A percentile compares a stretch with the other conserved stretches of the same genome.
These are phyloP conservation scores for Volvox africanus DNA, from an alignment of 139 green algal species.

Conservation along the genomic window DNA sequence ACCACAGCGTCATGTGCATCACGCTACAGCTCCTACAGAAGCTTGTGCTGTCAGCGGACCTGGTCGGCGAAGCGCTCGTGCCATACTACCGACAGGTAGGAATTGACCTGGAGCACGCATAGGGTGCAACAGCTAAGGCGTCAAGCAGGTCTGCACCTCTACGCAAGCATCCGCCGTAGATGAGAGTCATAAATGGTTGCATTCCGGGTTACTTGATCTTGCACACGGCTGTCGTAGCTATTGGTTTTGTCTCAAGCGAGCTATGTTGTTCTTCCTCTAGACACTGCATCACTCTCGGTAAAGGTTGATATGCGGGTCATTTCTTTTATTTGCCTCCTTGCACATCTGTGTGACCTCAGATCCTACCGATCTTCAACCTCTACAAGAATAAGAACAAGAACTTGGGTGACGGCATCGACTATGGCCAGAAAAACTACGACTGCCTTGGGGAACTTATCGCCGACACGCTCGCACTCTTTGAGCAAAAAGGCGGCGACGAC, in stretches of 20 bases:
- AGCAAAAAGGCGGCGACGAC: slow-evolving; percentile 84
- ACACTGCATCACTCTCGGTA: too few species aligned
- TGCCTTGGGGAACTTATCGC: slow-evolving; percentile 86
- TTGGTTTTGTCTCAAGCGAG: too few species aligned
- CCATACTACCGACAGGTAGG: slow-evolving; percentile 87
- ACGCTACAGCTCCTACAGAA: slow-evolving; percentile 86
- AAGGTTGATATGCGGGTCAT: neutral
- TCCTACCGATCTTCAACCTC: slow-evolving; percentile 90
- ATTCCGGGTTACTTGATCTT: too few species aligned
- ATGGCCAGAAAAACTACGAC: slow-evolving; percentile 80
- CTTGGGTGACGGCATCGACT: slow-evolving; percentile 88
- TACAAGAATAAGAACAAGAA: slow-evolving; percentile 90
- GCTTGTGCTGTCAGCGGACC: slow-evolving; percentile 76
- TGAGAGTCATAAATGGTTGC: too few species aligned
- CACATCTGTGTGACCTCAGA: slow-evolving; percentile 53
- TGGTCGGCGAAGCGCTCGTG: slow-evolving; percentile 87
- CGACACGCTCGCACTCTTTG: slow-evolving; percentile 85
- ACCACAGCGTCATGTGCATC: slow-evolving; percentile 84
- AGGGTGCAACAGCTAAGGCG: too few species aligned
- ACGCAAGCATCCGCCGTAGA: too few species aligned
- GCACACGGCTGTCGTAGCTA: too few species aligned
- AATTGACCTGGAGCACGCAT: too few species aligned
- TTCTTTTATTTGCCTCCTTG: neutral
- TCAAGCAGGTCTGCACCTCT: too few species aligned
- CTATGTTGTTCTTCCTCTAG: too few species aligned